Evolutionary conservation across 371 early-diverging fungal genomes (phyloP), one percentile per base, ranked within the genome.

Genomic region (Saksenaea vasiformis): DNA sequence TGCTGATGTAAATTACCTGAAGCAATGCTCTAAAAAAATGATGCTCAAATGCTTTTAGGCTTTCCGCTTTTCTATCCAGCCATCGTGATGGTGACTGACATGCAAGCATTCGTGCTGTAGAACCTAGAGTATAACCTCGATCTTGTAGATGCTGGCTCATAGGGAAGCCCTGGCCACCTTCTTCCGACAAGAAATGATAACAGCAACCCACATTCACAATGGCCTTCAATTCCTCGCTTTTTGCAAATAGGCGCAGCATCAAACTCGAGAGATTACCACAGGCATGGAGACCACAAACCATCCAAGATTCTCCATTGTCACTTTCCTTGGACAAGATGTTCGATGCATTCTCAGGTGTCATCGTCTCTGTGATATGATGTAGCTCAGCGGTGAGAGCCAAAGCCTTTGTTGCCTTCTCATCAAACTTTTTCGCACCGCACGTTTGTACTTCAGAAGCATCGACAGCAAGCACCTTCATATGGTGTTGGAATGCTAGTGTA

Each of bases 201-300:
- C 95, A 95, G 76, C 96, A 95, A 0, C 93, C 91, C 7, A 95
- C 94, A 67, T 85, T 84, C 27, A 91, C 93, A 35, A 94, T 73
- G 11, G 85, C 87, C 0, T 68, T 64, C 1, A 93, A 91, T 17
- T 76, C 60, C 28, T 37, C 22, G 41, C 87, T 85, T 55, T 85
- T 73, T 2, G 85, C 79, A 76, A 92, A 95, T 53, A 92, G 73
- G 26, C 85, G 83, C 17, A 94, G 80, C 63, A 90, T 88, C 19
- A 88, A 78, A 56, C 88, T 86, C 3, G 92, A 84, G 54, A 95
- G 65, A 63, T 95, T 90, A 5, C 96, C 96, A 61, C 96, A 95
- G 0, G 95, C 88, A 67, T 95, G 95, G 9, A 95, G 79, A 2
- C 95, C 94, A 55, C 92, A 91, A 0, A 94, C 77, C 41, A 93